Percentiles rank a stretch among this genome's conserved stretches.
Evolutionary conservation across 768 basidiomycete genomes (phyloP).

Genomic region (Hemileccinum rubropunctum): DNA sequence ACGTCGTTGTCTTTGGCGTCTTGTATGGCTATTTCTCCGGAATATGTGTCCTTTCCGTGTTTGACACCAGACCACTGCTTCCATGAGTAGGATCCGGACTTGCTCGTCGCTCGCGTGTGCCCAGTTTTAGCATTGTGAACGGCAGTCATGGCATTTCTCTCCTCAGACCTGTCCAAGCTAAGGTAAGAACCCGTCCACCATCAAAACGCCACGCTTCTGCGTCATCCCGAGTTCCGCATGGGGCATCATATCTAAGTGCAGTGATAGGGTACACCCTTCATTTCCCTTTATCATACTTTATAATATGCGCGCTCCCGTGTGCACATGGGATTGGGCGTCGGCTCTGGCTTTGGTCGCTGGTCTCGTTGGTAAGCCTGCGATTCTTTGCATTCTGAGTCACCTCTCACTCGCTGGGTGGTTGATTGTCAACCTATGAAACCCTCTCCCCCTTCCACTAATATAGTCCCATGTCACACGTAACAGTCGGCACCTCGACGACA

Average conservation of each 20-base stretch:
- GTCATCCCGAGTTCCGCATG: no score
- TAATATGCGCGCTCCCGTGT: no score
- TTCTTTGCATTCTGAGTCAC: no score
- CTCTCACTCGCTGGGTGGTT: no score
- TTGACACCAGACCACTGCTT: not conserved
- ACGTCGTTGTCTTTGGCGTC: slow-evolving; percentile 42
- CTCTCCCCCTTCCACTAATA: slow-evolving; percentile 65
- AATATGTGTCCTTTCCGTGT: slow-evolving; percentile 29
- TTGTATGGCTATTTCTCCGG: slow-evolving; percentile 56
- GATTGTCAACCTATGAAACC: no score
- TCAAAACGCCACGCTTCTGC: no score
- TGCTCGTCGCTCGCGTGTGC: not conserved
- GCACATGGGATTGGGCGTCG: not conserved
- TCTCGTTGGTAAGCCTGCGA: slow-evolving; percentile 13
- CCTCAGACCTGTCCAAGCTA: slow-evolving; percentile 49
- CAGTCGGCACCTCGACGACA: slow-evolving; percentile 96
- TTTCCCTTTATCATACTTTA: no score
- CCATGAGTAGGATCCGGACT: not conserved
- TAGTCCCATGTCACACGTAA: slow-evolving; percentile 99
- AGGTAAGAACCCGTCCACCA: slow-evolving; percentile 31
- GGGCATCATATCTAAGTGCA: no score
- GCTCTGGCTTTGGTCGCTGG: slow-evolving; percentile 7
- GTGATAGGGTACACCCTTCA: slow-evolving; percentile 30
- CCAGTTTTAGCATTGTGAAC: slow-evolving; percentile 40
- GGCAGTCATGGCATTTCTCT: slow-evolving; percentile 43